Percentiles rank a stretch among this genome's conserved stretches.
Evolutionary conservation across 345 rosid genomes (phyloP).

Genomic region (Triadica sebifera): DNA sequence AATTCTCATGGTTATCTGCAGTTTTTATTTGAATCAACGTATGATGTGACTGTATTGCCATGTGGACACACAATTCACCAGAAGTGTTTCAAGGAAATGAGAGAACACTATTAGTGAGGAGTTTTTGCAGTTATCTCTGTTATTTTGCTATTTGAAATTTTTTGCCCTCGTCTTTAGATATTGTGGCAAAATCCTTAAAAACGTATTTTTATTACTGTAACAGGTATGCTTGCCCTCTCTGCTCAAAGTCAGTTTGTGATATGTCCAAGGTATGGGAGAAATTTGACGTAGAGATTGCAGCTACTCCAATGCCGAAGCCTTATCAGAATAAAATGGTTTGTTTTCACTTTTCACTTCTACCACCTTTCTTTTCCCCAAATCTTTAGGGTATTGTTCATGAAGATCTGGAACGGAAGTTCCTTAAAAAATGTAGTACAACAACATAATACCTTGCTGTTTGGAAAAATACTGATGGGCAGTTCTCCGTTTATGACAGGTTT

Average conservation of each 20-base stretch:
- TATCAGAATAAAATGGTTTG: slow-evolving; percentile 46
- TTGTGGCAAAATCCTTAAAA: not conserved
- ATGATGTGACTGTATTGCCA: slow-evolving; percentile 68
- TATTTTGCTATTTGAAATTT: not conserved
- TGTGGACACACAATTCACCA: slow-evolving; percentile 88
- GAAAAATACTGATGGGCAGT: not conserved
- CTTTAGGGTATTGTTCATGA: not conserved
- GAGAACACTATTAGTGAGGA: slow-evolving; percentile 70
- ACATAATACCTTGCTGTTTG: not conserved
- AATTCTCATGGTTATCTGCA: slow-evolving; percentile 31
- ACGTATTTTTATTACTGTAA: not conserved
- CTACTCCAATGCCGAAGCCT: slow-evolving; percentile 78
- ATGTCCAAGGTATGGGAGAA: slow-evolving; percentile 95
- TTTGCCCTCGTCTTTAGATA: too few relatives aligned
- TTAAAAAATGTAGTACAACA: too few relatives aligned
- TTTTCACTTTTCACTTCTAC: not conserved
- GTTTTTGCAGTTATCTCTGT: not conserved
- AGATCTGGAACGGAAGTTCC: too few relatives aligned
- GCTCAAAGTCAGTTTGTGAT: slow-evolving; percentile 87
- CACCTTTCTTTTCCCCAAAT: not conserved
- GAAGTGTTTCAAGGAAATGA: slow-evolving; percentile 80
- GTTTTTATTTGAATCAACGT: slow-evolving; percentile 73
- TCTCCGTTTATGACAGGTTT: slow-evolving; percentile 41
- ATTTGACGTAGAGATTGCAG: slow-evolving; percentile 70
- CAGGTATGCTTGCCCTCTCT: slow-evolving; percentile 87